These are phyloP conservation scores for Colletotrichum sp. DNA, from an alignment of 2,329 filamentous ascomycete genomes.

Conservation along the genomic window DNA sequence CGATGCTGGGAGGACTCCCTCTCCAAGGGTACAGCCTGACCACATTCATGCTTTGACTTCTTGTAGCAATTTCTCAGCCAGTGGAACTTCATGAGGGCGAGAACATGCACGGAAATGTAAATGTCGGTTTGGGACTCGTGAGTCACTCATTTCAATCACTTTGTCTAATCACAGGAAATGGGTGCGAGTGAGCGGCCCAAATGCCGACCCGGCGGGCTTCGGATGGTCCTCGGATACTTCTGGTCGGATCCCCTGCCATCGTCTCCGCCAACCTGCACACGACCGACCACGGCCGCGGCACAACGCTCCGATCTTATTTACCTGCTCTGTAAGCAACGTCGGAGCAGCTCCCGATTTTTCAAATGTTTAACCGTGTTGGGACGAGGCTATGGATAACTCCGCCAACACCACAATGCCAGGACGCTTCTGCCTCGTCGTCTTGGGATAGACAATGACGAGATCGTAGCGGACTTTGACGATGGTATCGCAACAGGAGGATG, in stretches of 20 bases:
- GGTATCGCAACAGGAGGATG: not conserved
- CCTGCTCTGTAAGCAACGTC: not conserved
- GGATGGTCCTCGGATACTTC: not conserved
- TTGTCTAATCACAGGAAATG: not conserved
- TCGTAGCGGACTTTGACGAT: not conserved
- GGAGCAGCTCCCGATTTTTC: not conserved
- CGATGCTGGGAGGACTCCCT: not conserved
- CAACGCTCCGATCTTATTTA: not conserved
- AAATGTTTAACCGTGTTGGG: not conserved
- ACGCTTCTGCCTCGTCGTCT: not conserved
- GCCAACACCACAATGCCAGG: not conserved
- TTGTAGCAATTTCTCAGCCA: not conserved
- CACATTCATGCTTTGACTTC: not conserved
- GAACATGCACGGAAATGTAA: not conserved
- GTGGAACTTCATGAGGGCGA: not conserved
- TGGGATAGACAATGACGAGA: not conserved
- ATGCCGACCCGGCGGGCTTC: slow-evolving; percentile 1
- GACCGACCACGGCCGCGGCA: not conserved
- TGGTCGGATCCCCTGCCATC: slow-evolving; percentile 17
- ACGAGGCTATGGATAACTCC: not conserved
- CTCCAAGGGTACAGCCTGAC: not conserved
- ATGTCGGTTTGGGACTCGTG: not conserved
- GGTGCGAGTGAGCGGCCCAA: not conserved
- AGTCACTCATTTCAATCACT: not conserved
- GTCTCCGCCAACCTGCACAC: not conserved